Base-by-base conservation (phyloP, 805 yeast genomes). In the Metschnikowia matae region DNA sequence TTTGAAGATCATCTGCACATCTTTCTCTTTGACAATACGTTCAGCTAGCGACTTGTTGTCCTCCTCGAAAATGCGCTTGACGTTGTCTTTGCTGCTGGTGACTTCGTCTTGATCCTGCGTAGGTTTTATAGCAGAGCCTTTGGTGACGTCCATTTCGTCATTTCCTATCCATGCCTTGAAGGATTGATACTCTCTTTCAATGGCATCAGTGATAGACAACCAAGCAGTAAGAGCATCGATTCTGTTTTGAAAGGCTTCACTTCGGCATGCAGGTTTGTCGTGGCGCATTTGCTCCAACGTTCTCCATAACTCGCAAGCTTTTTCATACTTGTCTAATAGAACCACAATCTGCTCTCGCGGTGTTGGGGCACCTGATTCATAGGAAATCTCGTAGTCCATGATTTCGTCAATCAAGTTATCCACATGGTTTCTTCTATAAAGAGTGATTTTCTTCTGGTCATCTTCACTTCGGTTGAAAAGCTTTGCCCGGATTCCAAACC, bases 401-500 rank as follows among this genome's bases (percentile, higher is more conserved):
- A 94, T 76, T 38, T 85, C 87, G 10, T 85, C 85, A 47, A 94
- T 73, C 0, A 89, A 71, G 11, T 78, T 81, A 64, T 89, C 95
- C 2, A 87, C 89, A 3, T 84, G 70, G 1, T 87, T 80, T 50
- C 97, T 71, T 18, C 87, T 74, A 54, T 83, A 83, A n/a, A 80
- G 73, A 3, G 89, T 78, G 11, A 88, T 76, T 57, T 83, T 79
- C 42, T 79, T 71, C 63, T 92, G 96, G 52, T 89, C 96, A 36
- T 82, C 88, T 48, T 85, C 84, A 0, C 92, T 75, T 52, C 97
- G 77, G 17, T 94, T 91, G 52, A 82, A 82, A 45, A 87, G 75
- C 67, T 87, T 88, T 1, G 98, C 91, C 45, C 88, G 75, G 17
- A 94, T 79, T 21, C 92, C 96, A 48, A 88, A 68, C 99, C 99